Evolutionary conservation across 2,329 filamentous ascomycete genomes (phyloP), one percentile per base, ranked within the genome.

Genomic region (Aspergillus fumigatus): DNA sequence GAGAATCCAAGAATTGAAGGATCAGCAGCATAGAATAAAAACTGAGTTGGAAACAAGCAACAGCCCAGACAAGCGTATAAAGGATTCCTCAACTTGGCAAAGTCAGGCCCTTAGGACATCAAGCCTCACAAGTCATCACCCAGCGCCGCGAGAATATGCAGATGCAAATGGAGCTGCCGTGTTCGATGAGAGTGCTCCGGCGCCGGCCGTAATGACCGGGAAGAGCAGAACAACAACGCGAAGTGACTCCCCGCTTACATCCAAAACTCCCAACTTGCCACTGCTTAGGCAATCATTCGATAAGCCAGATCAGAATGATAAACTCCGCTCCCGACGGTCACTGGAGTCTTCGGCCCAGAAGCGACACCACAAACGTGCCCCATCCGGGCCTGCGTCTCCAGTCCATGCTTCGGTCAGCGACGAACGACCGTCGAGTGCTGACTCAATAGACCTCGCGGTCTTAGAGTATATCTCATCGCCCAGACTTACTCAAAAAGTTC

Each of bases 361-460:
- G 3, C 66, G 62, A 50, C 56, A 66, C 41, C 74, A 77, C 57
- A 70, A 70, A 51, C 74, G 77, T 38, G 72, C 70, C 10, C 68
- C 71, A 14, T 77, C 76, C 14, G 72, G 65, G 49, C 70, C 70
- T n/a, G 55, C 67, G 29, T 70, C 76, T 49, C 67, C 73, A 54
- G 67, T 75, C 57, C 74, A 77, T 32, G 73, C 56, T 29, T 69
- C 82, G 0, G 74, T 82, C 14, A 79, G 82, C 1, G 88, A 91
- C 58, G 89, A 92, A 65, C 83, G 90, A 9, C 89, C 89, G 0
- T 82, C 81, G 14, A 96, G 90, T 56, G 83, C 88, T 7, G 92
- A 97, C 73, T 95, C 92, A 0, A 85, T 97, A 45, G 92, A 97
- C 63, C 84, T 92, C 67, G 90, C 91, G 0, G 92, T 99, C 0